Evolutionary conservation across 495 filamentous ascomycete genomes (phyloP), one percentile per base, ranked within the genome.

Genomic region (Tuber aestivum): DNA sequence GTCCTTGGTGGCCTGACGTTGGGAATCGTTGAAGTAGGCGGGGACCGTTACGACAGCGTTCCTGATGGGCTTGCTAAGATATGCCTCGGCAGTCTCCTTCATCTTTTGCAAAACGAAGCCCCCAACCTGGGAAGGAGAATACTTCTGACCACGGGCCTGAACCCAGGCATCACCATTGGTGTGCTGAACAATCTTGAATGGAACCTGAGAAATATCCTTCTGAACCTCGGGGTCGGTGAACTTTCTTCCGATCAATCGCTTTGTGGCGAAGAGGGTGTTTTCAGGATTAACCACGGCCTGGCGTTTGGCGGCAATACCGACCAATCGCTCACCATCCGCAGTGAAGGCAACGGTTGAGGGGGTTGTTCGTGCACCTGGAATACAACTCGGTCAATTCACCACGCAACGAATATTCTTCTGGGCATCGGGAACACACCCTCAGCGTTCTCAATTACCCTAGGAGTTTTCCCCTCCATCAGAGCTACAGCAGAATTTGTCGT

Each of bases 101-200:
- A 97, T 97, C 89, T 97, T 97, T 84, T 93, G 90, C 79, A 99
- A 89, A 81, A 97, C 88, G 86, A 98, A 97, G 83, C 95, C 95
- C 88, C 95, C 95, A 79, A 99, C 93, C 87, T 99, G 95, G 8
- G 95, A 97, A 65, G 95, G 95, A 79, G 95, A 99, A 89, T 98
- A 99, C 84, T 94, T 97, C 86, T 97, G 90, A 82, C 93, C 94
- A 80, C 94, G 94, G 81, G 95, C 94, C 87, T 95, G 91, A 74
- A 99, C 92, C 95, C 95, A 99, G 80, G 95, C 95, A 82, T 99
- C 95, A 81, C 95, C 95, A 84, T 99, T 99, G 85, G 88, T 90
- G 90, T 99, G 95, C 86, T 97, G 95, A 70, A 98, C 91, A 82
- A 99, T 99, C 90, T 98, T 98, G 89, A 97, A 99, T 73, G 95